Evolutionary conservation across 2,329 filamentous ascomycete species (phyloP), one percentile per base, ranked within the genome.

Genomic region (Lecanicillium sp.): DNA sequence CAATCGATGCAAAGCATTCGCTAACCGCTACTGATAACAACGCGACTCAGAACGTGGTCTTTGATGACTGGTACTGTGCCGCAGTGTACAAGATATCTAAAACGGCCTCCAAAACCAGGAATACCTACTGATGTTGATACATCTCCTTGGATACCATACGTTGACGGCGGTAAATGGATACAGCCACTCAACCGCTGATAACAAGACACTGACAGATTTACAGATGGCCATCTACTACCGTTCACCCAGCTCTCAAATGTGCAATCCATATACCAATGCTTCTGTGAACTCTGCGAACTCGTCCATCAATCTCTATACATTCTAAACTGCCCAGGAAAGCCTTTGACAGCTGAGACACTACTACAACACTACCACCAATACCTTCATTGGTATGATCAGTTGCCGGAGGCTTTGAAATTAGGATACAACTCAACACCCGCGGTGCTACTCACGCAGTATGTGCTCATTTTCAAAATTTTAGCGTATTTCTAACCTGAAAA

Each of bases 371-470:
- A 89, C 54, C 79, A 75, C 0, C 76, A 81, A 54, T 88, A 86
- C 55, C 71, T 86, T n/a, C 75, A 79, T 43, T 89, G 85, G 85
- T 87, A 87, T 60, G 78, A 79, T 49, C 70, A 68, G 20, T 75
- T 89, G 49, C 84, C 85, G 1, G 73, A 79, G 49, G 75, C 79
- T 2, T 68, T 88, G 40, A 71, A 76, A 19, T 63, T 88, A 3
- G 80, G 81, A 2, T 76, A 84, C 50, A 85, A 83, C 54, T 86
- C 85, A 43, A 83, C 84, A 3, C 84, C 85, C 8, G 81, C 86
- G 37, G 83, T 88, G 29, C 66, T 89, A 17, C 83, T 86, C 51
- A 75, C 84, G 32, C 85, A 89, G 85, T 88, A 69, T 72, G 84
- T 58, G 11, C 17, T n/a, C 6, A 12, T 27, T 15, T 10, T 12